Evolutionary conservation across 768 basidiomycete genomes (phyloP).

Genomic region (Calvatia gigantea): DNA sequence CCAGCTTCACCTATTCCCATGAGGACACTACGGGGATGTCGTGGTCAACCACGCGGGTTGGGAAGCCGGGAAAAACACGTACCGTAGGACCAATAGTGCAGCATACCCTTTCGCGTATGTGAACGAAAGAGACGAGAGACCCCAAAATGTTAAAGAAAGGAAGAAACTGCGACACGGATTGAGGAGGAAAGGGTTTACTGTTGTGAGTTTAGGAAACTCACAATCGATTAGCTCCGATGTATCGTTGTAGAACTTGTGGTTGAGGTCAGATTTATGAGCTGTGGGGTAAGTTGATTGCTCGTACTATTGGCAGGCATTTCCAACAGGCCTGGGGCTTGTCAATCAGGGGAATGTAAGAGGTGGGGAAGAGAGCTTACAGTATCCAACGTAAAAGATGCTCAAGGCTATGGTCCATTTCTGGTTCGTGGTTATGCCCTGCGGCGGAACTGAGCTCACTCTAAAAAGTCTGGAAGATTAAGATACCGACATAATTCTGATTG

Average conservation of each 20-base stretch:
- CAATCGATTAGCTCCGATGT: conserved; percentile 59
- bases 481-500: conserved; percentile 48
- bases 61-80: background rate
- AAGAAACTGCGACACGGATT: conserved; percentile 40
- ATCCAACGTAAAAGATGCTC: conserved; percentile 59
- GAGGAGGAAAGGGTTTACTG: background rate
- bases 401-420: conserved; percentile 54
- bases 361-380: conserved; percentile 33
- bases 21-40: conserved; percentile 39
- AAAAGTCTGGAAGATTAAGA: background rate
- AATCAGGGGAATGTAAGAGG: background rate
- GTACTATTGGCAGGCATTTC: conserved; percentile 57
- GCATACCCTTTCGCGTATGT: conserved; percentile 54
- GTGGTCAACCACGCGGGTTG: background rate
- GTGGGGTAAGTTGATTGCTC: background rate
- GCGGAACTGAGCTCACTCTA: background rate
- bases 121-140: conserved; percentile 47
- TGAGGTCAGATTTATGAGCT: background rate
- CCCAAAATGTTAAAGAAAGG: conserved; percentile 50
- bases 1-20: conserved; percentile 61
- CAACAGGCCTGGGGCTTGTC: conserved; percentile 34
- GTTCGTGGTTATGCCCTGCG: conserved; percentile 47
- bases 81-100: conserved; percentile 46
- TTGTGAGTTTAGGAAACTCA: conserved; percentile 19
- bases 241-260: conserved; percentile 45